phyloP scores from a whole-genome alignment of 2,329 filamentous ascomycete genomes.

The Coniochaeta sp. region DNA sequence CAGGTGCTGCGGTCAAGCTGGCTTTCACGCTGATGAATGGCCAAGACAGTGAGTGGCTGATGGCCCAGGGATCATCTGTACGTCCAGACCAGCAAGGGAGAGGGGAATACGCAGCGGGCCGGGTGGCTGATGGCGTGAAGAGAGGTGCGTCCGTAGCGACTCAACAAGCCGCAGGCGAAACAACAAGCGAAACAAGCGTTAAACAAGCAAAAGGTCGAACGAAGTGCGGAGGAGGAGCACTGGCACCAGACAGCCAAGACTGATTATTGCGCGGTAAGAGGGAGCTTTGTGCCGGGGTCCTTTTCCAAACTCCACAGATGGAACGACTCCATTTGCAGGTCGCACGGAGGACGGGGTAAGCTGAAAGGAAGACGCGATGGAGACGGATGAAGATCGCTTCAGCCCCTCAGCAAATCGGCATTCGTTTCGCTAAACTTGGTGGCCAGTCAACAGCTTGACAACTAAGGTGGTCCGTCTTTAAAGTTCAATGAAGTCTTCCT shows the following conservation, averaged over 20 bases:
- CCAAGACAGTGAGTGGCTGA: neutral
- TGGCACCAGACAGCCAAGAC: neutral
- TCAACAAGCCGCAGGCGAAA: neutral
- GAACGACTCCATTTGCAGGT: neutral
- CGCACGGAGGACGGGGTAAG: neutral
- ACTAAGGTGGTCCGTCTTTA: neutral
- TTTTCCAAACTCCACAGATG: neutral
- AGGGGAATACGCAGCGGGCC: neutral
- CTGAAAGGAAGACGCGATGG: neutral
- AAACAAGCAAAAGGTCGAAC: neutral
- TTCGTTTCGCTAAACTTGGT: neutral
- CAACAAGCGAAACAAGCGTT: neutral
- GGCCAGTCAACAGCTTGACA: neutral
- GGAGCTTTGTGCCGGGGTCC: neutral
- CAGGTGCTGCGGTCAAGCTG: neutral
- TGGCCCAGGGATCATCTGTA: neutral
- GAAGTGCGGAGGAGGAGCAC: neutral
- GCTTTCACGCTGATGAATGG: neutral
- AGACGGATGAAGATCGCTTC: neutral
- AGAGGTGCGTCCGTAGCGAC: neutral
- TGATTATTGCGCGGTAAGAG: too few relatives aligned
- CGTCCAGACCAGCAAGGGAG: neutral
- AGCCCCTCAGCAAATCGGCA: neutral
- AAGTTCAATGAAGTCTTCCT: neutral
- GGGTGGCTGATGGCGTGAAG: neutral